Conservation (phyloP, 2,329 filamentous ascomycete species). For the Alternaria sp. region DNA sequence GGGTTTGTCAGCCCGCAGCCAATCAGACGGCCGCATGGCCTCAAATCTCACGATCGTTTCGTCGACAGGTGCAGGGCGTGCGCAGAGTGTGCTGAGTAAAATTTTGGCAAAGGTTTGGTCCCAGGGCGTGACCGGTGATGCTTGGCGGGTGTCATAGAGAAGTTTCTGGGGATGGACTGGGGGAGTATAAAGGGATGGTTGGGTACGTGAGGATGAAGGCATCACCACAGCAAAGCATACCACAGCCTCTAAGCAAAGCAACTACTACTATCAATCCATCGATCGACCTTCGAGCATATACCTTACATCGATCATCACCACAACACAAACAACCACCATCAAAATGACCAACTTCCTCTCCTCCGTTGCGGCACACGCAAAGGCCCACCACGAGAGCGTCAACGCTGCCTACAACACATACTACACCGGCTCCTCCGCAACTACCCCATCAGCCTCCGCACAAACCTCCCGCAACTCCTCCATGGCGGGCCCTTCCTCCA, state of each 20-base stretch:
- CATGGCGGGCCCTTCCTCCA: slow-evolving; percentile 17
- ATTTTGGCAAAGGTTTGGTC: neutral
- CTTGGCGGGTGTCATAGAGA: slow-evolving; percentile 19
- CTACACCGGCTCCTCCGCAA: slow-evolving; percentile 23
- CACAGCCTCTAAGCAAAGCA: slow-evolving; percentile 10
- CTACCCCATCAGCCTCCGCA: slow-evolving; percentile 11
- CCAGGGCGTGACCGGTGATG: slow-evolving; percentile 13
- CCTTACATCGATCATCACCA: slow-evolving; percentile 1
- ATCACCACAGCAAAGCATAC: slow-evolving; percentile 17
- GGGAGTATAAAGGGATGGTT: slow-evolving; percentile 21
- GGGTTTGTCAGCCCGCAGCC: slow-evolving; percentile 19
- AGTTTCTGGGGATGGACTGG: slow-evolving; percentile 2
- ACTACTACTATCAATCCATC: neutral
- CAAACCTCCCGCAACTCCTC: slow-evolving; percentile 26
- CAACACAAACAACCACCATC: slow-evolving; percentile 10
- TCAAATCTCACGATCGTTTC: slow-evolving; percentile 3
- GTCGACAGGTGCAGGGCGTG: slow-evolving; percentile 17
- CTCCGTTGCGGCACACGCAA: slow-evolving; percentile 32
- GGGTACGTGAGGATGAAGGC: slow-evolving; percentile 1
- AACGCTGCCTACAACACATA: slow-evolving; percentile 35
- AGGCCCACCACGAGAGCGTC: slow-evolving; percentile 39
- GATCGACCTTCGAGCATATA: neutral
- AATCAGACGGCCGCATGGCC: slow-evolving; percentile 3
- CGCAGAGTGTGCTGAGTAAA: slow-evolving; percentile 11
- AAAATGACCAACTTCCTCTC: slow-evolving; percentile 34